Evolutionary conservation across 768 basidiomycete genomes (phyloP), one percentile per base, ranked within the genome.

Genomic region (Albatrellus ellisii): DNA sequence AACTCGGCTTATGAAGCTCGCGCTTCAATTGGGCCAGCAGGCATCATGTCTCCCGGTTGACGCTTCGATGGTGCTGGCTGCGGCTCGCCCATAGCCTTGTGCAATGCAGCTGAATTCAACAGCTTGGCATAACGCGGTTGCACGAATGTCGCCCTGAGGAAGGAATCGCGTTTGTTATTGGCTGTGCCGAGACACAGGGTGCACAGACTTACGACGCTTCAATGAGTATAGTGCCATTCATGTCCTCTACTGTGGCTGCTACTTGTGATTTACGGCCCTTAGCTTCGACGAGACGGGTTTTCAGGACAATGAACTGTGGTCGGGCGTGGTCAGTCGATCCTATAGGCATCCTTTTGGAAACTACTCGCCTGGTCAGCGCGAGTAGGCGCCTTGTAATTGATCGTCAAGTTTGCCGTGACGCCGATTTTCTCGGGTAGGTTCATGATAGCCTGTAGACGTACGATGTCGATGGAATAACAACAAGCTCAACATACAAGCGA

Each of bases 401-500:
- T 59, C 4, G 69, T 68, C 32, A 99, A 66, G 32, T 74, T 83
- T 2, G 92, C 94, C 0, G 94, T 99, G 9, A 98, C 92, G 14
- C 87, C 94, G 31, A 98, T 78, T 54, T 84, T 80, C 17, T 85
- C 80, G 0, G 91, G 89, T 0, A 98, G 63, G 55, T 89, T 88
- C 37, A 70, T 67, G 31, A 92, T 72, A 9, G 94, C 90, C 89
- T 94, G 41, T 0, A 43, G 9, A 35, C n/a, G 21, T 8, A 15
- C 26, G 34, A 15, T 14, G 12, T 7, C 21, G 18, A 18, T 31
- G 20, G 25, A n/a, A 8, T 43, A 5, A 36, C 9, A 15, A 12
- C 7, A n/a, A 3, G 20, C 14, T 12, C 17, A 21, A 28, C 17
- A 44, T 7, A 18, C 17, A 53, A 57, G 43, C 6, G 22, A 21